Evolutionary conservation across 2,329 filamentous ascomycete species (phyloP), one percentile per base, ranked within the genome.

Genomic region (Tympanopsis confertula): DNA sequence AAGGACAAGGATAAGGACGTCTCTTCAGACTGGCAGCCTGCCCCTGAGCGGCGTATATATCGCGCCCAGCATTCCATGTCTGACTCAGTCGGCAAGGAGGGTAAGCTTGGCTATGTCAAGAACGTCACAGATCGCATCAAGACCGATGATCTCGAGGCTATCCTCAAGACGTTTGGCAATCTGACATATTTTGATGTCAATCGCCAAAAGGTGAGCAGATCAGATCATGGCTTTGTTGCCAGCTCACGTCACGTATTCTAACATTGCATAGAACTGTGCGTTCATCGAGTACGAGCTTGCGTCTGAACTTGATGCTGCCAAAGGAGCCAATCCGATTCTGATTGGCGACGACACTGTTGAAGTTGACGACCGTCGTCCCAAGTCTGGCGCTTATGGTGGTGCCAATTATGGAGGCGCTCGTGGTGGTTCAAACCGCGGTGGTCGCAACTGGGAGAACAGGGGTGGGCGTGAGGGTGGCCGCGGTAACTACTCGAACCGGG

Each of bases 111-210:
- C 15, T 96, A 95, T 60, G 86, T 98, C 60, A 94, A 94, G 69
- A 94, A 89, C 50, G 89, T 96, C 36, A 89, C 80, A 36, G 87
- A 94, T 22, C 88, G 87, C 63, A 80, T 98, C 38, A 74, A 85
- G 54, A 72, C 78, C 13, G 74, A 77, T 29, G 75, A 86, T 35
- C 68, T 98, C 42, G 81, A 72, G 58, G 68, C 71, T 38, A 71
- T 76, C 38, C 67, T 98, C 37, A 69, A 77, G 48, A 75, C 78
- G 49, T 87, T 80, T 47, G 82, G 85, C 45, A 73, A 81, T 51
- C 58, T 88, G 40, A 68, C 69, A 39, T 78, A 81, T 52, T 86
- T 88, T 45, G 84, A 87, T 40, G 74, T 89, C 50, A 87, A 84
- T 62, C 78, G 83, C 42, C 64, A 74, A 51, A 95, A 94, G 83